Base-by-base conservation (phyloP, 805 yeast genomes). In the Wickerhamiella cacticola region DNA sequence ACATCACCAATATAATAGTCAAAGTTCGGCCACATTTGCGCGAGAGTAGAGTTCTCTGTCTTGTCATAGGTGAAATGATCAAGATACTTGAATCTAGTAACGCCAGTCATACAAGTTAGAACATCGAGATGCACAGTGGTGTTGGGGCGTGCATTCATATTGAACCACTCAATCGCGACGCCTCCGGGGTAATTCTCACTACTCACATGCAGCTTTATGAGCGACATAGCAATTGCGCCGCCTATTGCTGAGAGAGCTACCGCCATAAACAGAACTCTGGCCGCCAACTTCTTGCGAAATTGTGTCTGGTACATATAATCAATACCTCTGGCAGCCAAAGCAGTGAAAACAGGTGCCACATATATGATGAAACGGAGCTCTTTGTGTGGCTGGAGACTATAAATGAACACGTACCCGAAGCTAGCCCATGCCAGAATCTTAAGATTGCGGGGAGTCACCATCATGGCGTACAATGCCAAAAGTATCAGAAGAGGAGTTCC, bases 341-440 rank as follows among this genome's bases (percentile, higher is more conserved):
- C 56, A 0, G 81, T 76, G 50, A 85, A 61, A 0, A 80, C 68
- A 1, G 96, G 96, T 3, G 82, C 66, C 0, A 78, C 67, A 62
- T 88, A 89, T 15, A 81, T 68, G 35, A 89, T 77, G 58, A 89
- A 89, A 56, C 96, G 74, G 94, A 94, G 85, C 67, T 89, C 97
- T 61, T 89, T 89, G 57, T 89, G 96, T 2, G 92, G 87, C 62
- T 83, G 92, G 45, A 80, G 61, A 0, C 96, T 86, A 73, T 87
- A 72, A 4, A 76, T 56, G 1, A 67, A 52, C n/a, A 87, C 70
- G 58, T 68, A 88, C 13, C 74, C 45, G 1, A 79, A 36, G 0
- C 82, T 66, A 1, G 85, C 68, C 15, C 73, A 50, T 1, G 74
- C 68, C 23, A 79, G 58, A 5, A 78, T 63, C 35, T 74, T 70